Conservation (phyloP, 2,329 filamentous ascomycete species). For the Fusarium palustre region DNA sequence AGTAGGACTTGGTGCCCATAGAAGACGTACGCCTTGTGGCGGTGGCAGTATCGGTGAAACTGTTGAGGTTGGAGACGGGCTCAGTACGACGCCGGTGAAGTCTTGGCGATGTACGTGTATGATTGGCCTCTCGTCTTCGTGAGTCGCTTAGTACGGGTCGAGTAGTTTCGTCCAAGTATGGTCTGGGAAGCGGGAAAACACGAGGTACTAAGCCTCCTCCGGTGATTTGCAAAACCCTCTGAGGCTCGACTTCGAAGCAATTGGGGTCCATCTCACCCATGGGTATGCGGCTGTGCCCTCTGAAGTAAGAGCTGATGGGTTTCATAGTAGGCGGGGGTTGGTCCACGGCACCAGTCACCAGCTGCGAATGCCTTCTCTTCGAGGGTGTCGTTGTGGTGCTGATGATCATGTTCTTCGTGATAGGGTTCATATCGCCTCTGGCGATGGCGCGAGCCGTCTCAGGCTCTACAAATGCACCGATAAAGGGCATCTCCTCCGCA, state of each 20-base stretch:
- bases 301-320: conserved; percentile 68
- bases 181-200: conserved; percentile 69
- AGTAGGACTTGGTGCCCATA: conserved; percentile 19
- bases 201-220: conserved; percentile 63
- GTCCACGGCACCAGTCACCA: conserved; percentile 37
- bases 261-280: conserved; percentile 73
- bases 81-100: conserved; percentile 64
- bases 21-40: conserved; percentile 33
- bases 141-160: conserved; percentile 33
- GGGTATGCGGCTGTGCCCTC: conserved; percentile 62
- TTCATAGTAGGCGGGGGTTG: conserved; percentile 55
- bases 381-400: conserved; percentile 54
- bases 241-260: conserved; percentile 66
- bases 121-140: conserved; percentile 28
- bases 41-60: conserved; percentile 40
- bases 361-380: conserved; percentile 58
- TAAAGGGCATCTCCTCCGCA: conserved; percentile 79
- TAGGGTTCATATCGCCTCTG: conserved; percentile 85
- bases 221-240: conserved; percentile 61
- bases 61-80: conserved; percentile 58
- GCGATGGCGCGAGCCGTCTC: conserved; percentile 80
- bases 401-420: conserved; percentile 77
- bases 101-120: conserved; percentile 53
- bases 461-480: conserved; percentile 78
- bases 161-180: conserved; percentile 61